A percentile compares a stretch with the other conserved stretches of the same genome.
These are phyloP conservation scores for Phytophthora capsici DNA, from an alignment of 352 stramenopile species.

Conservation along the genomic window DNA sequence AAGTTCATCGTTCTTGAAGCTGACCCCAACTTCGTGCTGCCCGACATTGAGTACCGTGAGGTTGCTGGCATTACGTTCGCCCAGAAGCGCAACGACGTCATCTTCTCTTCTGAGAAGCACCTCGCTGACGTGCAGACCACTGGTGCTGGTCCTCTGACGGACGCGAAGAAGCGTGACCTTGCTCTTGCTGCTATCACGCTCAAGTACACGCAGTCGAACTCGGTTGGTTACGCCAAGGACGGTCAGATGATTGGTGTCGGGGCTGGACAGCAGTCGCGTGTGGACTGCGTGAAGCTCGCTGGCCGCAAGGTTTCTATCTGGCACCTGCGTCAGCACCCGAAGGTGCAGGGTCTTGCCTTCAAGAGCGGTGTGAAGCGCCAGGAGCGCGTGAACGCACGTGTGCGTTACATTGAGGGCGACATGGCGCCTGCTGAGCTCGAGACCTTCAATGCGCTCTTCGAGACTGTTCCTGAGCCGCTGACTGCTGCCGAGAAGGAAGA, in stretches of 20 bases:
- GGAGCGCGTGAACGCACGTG: conserved; percentile 98
- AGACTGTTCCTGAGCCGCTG: conserved; percentile 92
- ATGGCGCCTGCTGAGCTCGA: conserved; percentile 96
- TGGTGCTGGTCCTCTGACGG: conserved; percentile 81
- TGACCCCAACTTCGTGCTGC: conserved; percentile 92
- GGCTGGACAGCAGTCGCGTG: conserved; percentile 98
- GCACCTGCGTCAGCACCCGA: conserved; percentile 98
- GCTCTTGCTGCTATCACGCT: conserved; percentile 99
- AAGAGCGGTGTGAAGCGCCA: conserved; percentile 98
- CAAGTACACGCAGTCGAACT: conserved; percentile 99
- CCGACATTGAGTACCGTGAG: conserved; percentile 97
- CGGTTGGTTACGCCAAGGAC: conserved; percentile 98
- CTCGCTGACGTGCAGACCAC: conserved; percentile 94
- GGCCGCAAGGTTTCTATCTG: conserved; percentile 98
- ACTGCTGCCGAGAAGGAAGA: conserved; percentile 95
- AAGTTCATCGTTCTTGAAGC: conserved; percentile 99
- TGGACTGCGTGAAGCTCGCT: conserved; percentile 99
- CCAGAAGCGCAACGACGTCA: conserved; percentile 98
- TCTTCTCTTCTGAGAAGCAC: conserved; percentile 93
- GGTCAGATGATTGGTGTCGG: conserved; percentile 99
- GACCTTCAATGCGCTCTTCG: conserved; percentile 97
- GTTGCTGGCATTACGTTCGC: conserved; percentile 98
- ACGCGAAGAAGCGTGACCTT: conserved; percentile 96
- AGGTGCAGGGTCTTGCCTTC: conserved; percentile 96
- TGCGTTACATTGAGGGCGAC: conserved; percentile 99